Evolutionary conservation across 2,329 filamentous ascomycete species (phyloP).

Genomic region (Aspergillus thermomutatus): DNA sequence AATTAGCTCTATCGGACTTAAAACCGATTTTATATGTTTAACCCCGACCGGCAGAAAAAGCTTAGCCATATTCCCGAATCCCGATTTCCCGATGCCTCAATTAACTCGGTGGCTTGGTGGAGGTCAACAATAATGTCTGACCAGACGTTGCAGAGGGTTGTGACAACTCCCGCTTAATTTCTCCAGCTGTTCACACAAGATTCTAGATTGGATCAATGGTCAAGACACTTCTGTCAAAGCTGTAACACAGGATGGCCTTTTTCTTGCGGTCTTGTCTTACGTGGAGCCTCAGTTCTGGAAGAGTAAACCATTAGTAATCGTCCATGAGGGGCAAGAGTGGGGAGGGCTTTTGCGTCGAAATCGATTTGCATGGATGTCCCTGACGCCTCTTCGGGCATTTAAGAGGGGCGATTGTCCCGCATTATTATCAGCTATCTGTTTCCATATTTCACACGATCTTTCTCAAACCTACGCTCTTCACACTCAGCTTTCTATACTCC

Average conservation of each 20-base stretch:
- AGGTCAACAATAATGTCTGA: background rate
- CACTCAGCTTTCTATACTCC: background rate
- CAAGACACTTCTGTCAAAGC: background rate
- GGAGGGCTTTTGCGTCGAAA: background rate
- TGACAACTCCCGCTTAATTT: background rate
- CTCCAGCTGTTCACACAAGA: background rate
- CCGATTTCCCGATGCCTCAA: background rate
- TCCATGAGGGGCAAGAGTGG: slow-evolving; percentile 2
- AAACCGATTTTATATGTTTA: background rate
- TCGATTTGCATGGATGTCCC: background rate
- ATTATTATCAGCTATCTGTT: background rate
- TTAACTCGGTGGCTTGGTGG: background rate
- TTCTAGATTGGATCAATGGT: background rate
- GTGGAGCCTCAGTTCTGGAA: background rate
- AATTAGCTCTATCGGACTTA: background rate
- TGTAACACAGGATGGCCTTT: background rate
- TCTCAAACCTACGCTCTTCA: background rate
- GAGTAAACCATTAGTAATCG: background rate
- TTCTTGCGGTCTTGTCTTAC: background rate
- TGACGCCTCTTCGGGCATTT: slow-evolving; percentile 3
- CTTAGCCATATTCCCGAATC: background rate
- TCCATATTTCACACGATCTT: background rate
- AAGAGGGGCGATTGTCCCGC: slow-evolving; percentile 5
- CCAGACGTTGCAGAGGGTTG: background rate
- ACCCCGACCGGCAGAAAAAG: background rate